Evolutionary conservation across 2,329 filamentous ascomycete genomes (phyloP).

Genomic region (Aspergillus sclerotialis): DNA sequence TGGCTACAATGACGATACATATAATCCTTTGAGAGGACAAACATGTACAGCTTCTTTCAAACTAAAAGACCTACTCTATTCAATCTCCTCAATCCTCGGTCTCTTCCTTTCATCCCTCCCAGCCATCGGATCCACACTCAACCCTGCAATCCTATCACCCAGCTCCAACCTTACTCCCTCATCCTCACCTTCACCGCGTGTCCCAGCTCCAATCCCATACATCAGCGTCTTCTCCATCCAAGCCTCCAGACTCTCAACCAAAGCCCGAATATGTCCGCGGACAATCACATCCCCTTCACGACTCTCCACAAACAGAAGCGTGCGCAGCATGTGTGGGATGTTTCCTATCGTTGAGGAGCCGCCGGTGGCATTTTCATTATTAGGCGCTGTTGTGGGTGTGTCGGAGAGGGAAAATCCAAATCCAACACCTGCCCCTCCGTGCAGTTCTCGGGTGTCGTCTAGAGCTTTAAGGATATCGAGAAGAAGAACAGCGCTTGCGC

Average conservation of each 20-base stretch:
- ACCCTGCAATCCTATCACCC: slow-evolving; percentile 31
- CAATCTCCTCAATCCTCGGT: slow-evolving; percentile 38
- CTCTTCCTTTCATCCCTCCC: slow-evolving; percentile 10
- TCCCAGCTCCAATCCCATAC: slow-evolving; percentile 30
- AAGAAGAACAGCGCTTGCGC: slow-evolving; percentile 33
- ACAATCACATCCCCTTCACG: slow-evolving; percentile 33
- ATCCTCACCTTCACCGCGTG: slow-evolving; percentile 10
- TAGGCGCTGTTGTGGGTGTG: slow-evolving; percentile 3
- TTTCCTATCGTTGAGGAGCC: slow-evolving; percentile 27
- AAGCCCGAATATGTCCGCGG: slow-evolving; percentile 31
- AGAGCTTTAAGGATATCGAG: slow-evolving; percentile 36
- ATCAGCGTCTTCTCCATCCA: slow-evolving; percentile 38
- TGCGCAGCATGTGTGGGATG: slow-evolving; percentile 31
- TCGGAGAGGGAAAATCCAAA: slow-evolving; percentile 34
- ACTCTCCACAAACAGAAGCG: slow-evolving; percentile 30
- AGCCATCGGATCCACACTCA: slow-evolving; percentile 29
- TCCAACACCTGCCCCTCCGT: slow-evolving; percentile 22
- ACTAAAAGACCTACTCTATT: slow-evolving; percentile 14
- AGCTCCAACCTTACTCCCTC: slow-evolving; percentile 24
- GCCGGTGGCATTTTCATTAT: neutral
- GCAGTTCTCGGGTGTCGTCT: slow-evolving; percentile 26
- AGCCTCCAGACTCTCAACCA: slow-evolving; percentile 36
- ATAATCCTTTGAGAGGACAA: no score
- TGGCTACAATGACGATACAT: no score
- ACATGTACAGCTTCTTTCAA: no score